Conservation (phyloP, 805 yeast genomes). For the Wickerhamomyces rabaulensis region DNA sequence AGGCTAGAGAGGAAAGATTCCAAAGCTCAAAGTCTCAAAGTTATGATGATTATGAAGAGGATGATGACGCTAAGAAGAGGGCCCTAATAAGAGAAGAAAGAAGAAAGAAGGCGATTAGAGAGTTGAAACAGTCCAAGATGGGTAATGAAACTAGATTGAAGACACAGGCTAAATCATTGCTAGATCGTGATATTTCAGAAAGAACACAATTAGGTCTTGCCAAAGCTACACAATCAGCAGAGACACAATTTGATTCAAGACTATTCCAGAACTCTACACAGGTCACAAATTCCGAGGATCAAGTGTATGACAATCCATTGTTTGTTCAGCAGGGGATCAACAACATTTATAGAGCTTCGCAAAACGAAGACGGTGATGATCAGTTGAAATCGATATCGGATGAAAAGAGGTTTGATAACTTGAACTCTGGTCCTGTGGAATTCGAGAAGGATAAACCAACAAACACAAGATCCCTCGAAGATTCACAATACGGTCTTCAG, state of each 20-base stretch:
- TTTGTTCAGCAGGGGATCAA: conserved; percentile 50
- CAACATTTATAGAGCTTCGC: conserved; percentile 41
- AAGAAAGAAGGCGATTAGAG: conserved; percentile 41
- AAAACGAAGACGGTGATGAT: conserved; percentile 17
- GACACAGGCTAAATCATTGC: conserved; percentile 35
- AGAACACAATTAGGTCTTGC: conserved; percentile 48
- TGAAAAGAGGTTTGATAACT: conserved; percentile 18
- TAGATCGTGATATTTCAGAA: conserved; percentile 52
- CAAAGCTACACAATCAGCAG: conserved; percentile 31
- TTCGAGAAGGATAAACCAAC: conserved; percentile 33
- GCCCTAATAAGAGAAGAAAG: conserved; percentile 38
- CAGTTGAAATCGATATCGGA: conserved; percentile 10
- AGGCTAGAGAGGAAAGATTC: conserved; percentile 36
- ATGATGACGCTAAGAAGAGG: conserved; percentile 27
- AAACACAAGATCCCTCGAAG: conserved; percentile 7
- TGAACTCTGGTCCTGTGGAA: conserved; percentile 37
- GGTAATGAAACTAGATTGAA: conserved; percentile 39
- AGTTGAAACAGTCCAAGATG: conserved; percentile 37
- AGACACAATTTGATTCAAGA: conserved; percentile 53
- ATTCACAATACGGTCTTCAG: conserved; percentile 21
- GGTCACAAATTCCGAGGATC: conserved; percentile 36
- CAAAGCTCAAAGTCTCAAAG: conserved; percentile 1
- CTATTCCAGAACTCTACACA: conserved; percentile 44
- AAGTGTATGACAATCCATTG: conserved; percentile 54
- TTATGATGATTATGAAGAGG: conserved; percentile 1